Percentiles rank a stretch among this genome's conserved stretches.
These are phyloP conservation scores for Pseudomassariella vexata DNA, from an alignment of 2,329 filamentous ascomycete genomes.

Conservation along the genomic window DNA sequence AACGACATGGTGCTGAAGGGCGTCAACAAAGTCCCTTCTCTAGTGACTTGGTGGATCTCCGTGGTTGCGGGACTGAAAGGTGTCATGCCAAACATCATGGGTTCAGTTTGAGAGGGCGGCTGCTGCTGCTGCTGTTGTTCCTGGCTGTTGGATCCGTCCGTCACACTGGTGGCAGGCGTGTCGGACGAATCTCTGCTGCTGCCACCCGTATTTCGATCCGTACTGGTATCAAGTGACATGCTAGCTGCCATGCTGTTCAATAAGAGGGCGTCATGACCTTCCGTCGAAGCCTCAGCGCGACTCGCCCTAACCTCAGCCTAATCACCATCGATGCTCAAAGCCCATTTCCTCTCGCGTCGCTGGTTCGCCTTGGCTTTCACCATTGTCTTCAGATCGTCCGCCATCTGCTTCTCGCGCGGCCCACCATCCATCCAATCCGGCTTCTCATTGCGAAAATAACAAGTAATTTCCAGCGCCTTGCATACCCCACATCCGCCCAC, in stretches of 20 bases:
- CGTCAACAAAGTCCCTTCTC: neutral
- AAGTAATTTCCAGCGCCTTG: constrained; percentile 47
- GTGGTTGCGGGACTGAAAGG: constrained; percentile 1
- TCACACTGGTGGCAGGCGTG: constrained; percentile 5
- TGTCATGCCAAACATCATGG: neutral
- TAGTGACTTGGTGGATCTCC: neutral
- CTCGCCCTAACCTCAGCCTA: neutral
- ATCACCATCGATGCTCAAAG: constrained; percentile 29
- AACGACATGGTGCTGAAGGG: neutral
- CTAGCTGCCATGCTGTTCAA: constrained; percentile 5
- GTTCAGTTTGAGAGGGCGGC: neutral
- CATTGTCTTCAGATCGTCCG: constrained; percentile 48
- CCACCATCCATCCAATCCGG: constrained; percentile 55
- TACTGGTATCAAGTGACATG: constrained; percentile 5
- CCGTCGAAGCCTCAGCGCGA: no score
- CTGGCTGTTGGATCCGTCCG: neutral
- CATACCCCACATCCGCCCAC: constrained; percentile 48
- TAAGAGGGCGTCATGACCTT: constrained; percentile 3
- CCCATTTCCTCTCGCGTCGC: constrained; percentile 42
- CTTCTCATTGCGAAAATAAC: constrained; percentile 45
- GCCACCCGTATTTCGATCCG: neutral
- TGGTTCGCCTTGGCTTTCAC: constrained; percentile 48
- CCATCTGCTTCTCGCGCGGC: constrained; percentile 41
- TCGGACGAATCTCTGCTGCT: constrained; percentile 4
- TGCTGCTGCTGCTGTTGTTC: no score